These are phyloP conservation scores for Bassia scoparia DNA, from an alignment of 148 eudicot species.

Conservation along the genomic window DNA sequence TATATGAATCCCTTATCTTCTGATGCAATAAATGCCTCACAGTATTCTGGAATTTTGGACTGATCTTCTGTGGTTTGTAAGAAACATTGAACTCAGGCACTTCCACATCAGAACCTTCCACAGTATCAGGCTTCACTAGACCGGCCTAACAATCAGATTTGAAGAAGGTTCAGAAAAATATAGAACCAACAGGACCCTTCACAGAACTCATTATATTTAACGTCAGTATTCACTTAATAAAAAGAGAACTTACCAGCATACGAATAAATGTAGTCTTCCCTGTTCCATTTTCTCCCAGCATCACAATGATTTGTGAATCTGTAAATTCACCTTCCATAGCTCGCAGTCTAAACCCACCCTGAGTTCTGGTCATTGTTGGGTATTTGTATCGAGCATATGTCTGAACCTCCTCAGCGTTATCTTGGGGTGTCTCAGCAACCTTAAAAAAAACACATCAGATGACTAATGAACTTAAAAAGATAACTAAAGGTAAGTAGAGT, in stretches of 20 bases:
- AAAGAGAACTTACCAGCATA: constrained; percentile 64
- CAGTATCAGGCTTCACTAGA: constrained; percentile 66
- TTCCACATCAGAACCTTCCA: constrained; percentile 74
- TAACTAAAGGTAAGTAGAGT: too few relatives aligned
- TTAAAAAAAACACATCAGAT: constrained; percentile 26
- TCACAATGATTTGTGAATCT: constrained; percentile 89
- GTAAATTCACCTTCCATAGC: constrained; percentile 90
- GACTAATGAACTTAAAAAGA: background rate
- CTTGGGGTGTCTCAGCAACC: constrained; percentile 97
- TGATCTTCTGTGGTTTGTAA: constrained; percentile 95
- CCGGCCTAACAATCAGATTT: constrained; percentile 64
- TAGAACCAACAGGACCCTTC: background rate
- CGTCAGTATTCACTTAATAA: background rate
- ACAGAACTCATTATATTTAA: background rate
- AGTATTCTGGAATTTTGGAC: constrained; percentile 63
- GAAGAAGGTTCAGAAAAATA: background rate
- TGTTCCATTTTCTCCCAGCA: constrained; percentile 98
- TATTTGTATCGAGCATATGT: constrained; percentile 86
- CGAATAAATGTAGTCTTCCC: constrained; percentile 95
- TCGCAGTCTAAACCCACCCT: constrained; percentile 72
- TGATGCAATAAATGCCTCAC: constrained; percentile 74
- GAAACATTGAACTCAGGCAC: constrained; percentile 89
- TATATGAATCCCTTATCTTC: constrained; percentile 76
- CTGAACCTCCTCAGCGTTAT: constrained; percentile 80
- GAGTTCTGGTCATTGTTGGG: constrained; percentile 83